phyloP scores from a whole-genome alignment of 805 yeast genomes.

The Phaffomyces opuntiae region DNA sequence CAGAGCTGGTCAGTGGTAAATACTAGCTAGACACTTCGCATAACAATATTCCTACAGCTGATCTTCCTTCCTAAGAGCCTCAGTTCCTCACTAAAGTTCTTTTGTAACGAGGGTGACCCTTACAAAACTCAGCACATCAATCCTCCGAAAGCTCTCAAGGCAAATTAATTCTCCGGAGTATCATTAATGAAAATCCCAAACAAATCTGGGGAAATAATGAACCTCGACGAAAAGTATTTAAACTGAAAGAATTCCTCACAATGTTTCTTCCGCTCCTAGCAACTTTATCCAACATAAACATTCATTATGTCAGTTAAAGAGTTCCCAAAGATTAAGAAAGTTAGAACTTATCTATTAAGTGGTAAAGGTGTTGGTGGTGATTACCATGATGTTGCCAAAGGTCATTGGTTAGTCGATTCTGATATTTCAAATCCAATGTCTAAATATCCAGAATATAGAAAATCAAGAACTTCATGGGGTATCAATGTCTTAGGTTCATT shows the following conservation, averaged over 20 bases:
- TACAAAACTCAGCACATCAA: too few relatives aligned
- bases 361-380: conserved; percentile 46
- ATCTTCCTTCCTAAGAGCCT: too few relatives aligned
- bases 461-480: conserved; percentile 42
- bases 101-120: too few relatives aligned
- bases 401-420: conserved; percentile 44
- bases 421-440: conserved; percentile 45
- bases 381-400: conserved; percentile 41
- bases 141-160: too few relatives aligned
- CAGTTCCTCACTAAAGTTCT: too few relatives aligned
- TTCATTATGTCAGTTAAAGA: conserved; percentile 18
- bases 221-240: background rate
- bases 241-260: background rate
- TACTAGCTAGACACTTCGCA: too few relatives aligned
- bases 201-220: background rate
- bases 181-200: background rate
- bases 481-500: conserved; percentile 44
- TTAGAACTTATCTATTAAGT: conserved; percentile 34
- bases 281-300: background rate
- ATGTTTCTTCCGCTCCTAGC: background rate
- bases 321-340: conserved; percentile 38
- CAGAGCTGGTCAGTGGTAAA: too few relatives aligned
- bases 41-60: too few relatives aligned
- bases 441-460: conserved; percentile 37
- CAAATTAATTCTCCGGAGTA: too few relatives aligned